Evolutionary conservation across 768 basidiomycete genomes (phyloP), one percentile per base, ranked within the genome.

Genomic region (Clathrus columnatus): DNA sequence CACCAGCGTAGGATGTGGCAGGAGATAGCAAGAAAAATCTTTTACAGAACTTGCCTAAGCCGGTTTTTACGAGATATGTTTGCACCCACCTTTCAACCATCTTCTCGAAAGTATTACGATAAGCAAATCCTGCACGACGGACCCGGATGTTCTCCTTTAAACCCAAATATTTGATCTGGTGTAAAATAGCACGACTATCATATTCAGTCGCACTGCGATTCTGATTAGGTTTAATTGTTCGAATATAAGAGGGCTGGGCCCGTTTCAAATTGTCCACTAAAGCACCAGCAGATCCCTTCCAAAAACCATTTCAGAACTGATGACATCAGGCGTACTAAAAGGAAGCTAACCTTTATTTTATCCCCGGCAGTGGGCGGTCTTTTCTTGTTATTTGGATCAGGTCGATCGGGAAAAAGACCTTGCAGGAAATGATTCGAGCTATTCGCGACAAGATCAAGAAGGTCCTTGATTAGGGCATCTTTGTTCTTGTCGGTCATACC

Each of bases 401-500:
- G 89, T 14, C 93, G 83, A 61, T 98, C 95, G 1, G 90, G 87
- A 77, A 99, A 99, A 3, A 99, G 68, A 0, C 75, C 74, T 64
- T 93, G 91, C 58, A 99, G 65, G 77, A 98, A 99, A 45, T 78
- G 72, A 65, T 97, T 94, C 14, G 79, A 74, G 61, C 89, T 91
- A 44, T 75, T 72, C 5, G 82, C 87, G 54, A 98, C 75, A 44
- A 98, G 79, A 63, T 99, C 95, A 54, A 98, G 75, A 17, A 98
- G 72, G 66, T 98, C 96, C 68, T 97, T 98, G 70, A 93, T 79
- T 50, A 99, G 76, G 1, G 91, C 83, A 64, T 99, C 96, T 77
- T 99, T 99, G 76, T 99, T 99, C 79, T 99, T 99, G 72, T 99
- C 96, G 16, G 96, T 98, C 95, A 99, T 99, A 2, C 96, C 96